phyloP scores from a whole-genome alignment of 306 rosid genomes.

The Gastrolobium villosum region DNA sequence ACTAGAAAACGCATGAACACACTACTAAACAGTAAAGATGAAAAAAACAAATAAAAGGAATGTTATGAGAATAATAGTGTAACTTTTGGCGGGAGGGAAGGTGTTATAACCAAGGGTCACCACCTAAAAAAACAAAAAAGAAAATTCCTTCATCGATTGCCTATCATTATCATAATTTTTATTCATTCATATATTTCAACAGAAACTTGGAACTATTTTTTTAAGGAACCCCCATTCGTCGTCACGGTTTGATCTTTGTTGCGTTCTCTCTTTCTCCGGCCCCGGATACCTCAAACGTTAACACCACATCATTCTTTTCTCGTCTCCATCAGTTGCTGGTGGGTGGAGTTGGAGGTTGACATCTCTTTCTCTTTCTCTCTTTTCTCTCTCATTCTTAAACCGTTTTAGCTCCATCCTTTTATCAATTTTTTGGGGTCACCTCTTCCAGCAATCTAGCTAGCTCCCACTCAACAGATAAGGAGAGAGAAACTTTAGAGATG shows the following conservation, averaged over 20 bases:
- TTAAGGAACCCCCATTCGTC: slow-evolving; percentile 31
- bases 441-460: slow-evolving; percentile 82
- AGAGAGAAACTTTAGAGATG: slow-evolving; percentile 50
- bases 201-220: background rate
- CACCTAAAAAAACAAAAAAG: slow-evolving; percentile 33
- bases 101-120: slow-evolving; percentile 47
- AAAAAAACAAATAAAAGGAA: background rate
- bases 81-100: slow-evolving; percentile 52
- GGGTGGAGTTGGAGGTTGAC: slow-evolving; percentile 61
- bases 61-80: slow-evolving; percentile 15
- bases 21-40: slow-evolving; percentile 17
- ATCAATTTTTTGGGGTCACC: slow-evolving; percentile 50
- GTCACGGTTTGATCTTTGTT: slow-evolving; percentile 53
- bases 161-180: slow-evolving; percentile 52
- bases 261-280: slow-evolving; percentile 38
- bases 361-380: slow-evolving; percentile 49
- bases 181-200: slow-evolving; percentile 21
- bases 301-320: slow-evolving; percentile 48
- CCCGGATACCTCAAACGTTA: slow-evolving; percentile 45
- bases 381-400: slow-evolving; percentile 58
- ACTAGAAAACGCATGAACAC: background rate
- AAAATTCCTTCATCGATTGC: slow-evolving; percentile 50
- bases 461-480: slow-evolving; percentile 55
- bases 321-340: slow-evolving; percentile 89
- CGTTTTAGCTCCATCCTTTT: slow-evolving; percentile 78